Evolutionary conservation across 169 alveolate species (phyloP), one percentile per base, ranked within the genome.

Genomic region (Cryptosporidium viatorum): DNA sequence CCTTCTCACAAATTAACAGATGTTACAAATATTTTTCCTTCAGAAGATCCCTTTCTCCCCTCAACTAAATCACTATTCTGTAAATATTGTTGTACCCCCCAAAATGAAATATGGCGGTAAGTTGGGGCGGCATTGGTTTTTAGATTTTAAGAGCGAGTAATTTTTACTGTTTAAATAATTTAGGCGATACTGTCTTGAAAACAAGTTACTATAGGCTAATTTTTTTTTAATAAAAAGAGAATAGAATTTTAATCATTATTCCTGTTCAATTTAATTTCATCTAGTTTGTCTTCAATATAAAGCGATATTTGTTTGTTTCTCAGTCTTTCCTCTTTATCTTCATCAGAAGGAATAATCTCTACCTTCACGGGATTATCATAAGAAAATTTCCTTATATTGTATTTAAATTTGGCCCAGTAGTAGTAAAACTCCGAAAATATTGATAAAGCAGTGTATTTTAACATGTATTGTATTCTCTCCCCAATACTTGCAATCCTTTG

Each of bases 1-100:
- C 86, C 84, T 9, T 73, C 86, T 65, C 71, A 65, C 71, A 65
- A 51, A 65, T 65, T n/a, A 65, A 65, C 50, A 65, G 33, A 31
- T 65, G 12, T 26, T 29, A 7, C 71, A n/a, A 65, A 31, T 35
- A n/a, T 65, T 35, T 31, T 65, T 33, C 9, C 43, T 65, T 29
- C 50, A 65, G 51, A 65, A 23, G 14, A 51, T 31, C 26, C 3
- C 71, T 35, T 60, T 65, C 16, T 65, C 50, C 50, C 71, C 71
- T 37, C 71, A 33, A 33, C 5, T 29, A 65, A 33, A 31, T 31
- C 41, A 31, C 50, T 65, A 33, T 14, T 35, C 33, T 65, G 71
- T n/a, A 33, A 65, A 65, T 8, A 16, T 10, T 14, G 33, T 31
- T 35, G 10, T 31, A 37, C 71, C 71, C 71, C 71, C 50, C 71